phyloP scores from a whole-genome alignment of 2,329 filamentous ascomycete species.

The Pyrenochaeta sp. region DNA sequence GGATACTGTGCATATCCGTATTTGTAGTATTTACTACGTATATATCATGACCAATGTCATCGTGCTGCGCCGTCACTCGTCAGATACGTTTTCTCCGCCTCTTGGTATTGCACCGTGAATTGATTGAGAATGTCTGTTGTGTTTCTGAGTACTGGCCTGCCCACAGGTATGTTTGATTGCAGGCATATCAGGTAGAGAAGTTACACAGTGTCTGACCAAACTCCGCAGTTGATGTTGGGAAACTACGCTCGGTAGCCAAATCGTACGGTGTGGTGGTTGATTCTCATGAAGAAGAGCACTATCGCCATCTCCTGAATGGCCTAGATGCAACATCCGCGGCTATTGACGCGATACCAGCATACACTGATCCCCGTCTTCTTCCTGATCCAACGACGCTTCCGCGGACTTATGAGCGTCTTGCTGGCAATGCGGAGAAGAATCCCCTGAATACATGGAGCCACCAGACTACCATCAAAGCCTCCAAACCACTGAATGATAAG shows the following conservation, averaged over 20 bases:
- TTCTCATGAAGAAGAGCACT: constrained; percentile 22
- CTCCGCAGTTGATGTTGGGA: constrained; percentile 16
- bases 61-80: neutral
- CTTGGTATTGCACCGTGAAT: neutral
- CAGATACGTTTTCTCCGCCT: neutral
- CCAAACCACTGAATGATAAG: constrained; percentile 6
- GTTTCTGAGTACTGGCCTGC: constrained; percentile 20
- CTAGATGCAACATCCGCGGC: constrained; percentile 25
- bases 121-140: constrained; percentile 24
- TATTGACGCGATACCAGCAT: constrained; percentile 23
- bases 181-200: neutral
- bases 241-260: constrained; percentile 19
- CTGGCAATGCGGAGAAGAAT: constrained; percentile 16
- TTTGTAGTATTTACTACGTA: too few relatives aligned
- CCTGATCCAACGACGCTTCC: constrained; percentile 24
- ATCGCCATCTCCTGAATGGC: constrained; percentile 30
- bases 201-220: neutral
- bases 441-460: constrained; percentile 35
- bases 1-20: neutral
- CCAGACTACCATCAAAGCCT: constrained; percentile 13
- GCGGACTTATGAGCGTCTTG: constrained; percentile 18
- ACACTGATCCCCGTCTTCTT: constrained; percentile 27
- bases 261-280: constrained; percentile 19
- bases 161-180: constrained; percentile 14
- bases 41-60: neutral